A percentile compares a stretch with the other conserved stretches of the same genome.
These are phyloP conservation scores for Thyridium curvatum DNA, from an alignment of 2,329 filamentous ascomycete genomes.

Conservation along the genomic window DNA sequence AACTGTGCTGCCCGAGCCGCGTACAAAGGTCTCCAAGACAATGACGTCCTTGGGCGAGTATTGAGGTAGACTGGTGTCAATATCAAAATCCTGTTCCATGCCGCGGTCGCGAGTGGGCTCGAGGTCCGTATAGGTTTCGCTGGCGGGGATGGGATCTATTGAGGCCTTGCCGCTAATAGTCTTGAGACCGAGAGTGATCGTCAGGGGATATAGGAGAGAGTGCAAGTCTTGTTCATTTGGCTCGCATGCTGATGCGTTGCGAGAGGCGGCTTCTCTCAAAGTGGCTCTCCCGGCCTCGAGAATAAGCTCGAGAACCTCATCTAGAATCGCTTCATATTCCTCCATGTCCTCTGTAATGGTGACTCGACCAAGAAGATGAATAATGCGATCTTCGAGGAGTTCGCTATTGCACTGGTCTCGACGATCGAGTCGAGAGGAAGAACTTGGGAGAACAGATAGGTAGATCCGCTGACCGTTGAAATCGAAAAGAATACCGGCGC, in stretches of 20 bases:
- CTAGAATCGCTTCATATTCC: conserved; percentile 11
- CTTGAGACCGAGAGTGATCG: too few species aligned
- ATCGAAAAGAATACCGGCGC: conserved; percentile 15
- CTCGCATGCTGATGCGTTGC: too few species aligned
- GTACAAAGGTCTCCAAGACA: conserved; percentile 2
- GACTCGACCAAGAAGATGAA: conserved; percentile 10
- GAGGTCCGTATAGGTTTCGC: too few species aligned
- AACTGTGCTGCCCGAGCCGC: conserved; percentile 1
- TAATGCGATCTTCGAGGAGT: conserved; percentile 11
- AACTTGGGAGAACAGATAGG: conserved; percentile 10
- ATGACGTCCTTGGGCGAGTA: conserved; percentile 4
- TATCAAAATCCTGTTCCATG: too few species aligned
- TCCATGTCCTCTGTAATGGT: conserved; percentile 7
- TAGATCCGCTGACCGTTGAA: conserved; percentile 12
- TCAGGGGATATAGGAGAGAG: too few species aligned
- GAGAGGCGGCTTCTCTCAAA: conserved; percentile 4
- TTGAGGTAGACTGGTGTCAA: neutral
- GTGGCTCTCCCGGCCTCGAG: conserved; percentile 9
- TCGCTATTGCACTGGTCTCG: conserved; percentile 4
- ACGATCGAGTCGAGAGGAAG: conserved; percentile 1
- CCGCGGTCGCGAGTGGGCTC: too few species aligned
- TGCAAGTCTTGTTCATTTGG: too few species aligned
- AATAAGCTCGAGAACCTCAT: conserved; percentile 11
- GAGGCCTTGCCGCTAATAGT: too few species aligned
- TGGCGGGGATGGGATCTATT: too few species aligned